These are phyloP conservation scores for Russula sp. DNA, from an alignment of 768 basidiomycete genomes.

Conservation along the genomic window DNA sequence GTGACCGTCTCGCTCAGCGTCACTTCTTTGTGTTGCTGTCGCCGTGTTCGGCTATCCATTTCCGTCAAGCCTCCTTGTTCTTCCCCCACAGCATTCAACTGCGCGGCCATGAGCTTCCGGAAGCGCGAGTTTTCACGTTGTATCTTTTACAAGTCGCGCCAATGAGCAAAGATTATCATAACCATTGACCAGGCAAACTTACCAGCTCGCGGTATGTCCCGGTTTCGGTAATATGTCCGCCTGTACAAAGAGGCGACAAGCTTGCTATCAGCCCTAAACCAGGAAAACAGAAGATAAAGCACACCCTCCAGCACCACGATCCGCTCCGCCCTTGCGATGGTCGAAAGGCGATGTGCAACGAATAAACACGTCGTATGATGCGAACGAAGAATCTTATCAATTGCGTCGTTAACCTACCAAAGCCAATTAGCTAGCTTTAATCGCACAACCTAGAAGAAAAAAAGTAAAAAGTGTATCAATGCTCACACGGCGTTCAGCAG, in stretches of 20 bases:
- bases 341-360: constrained; percentile 86
- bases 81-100: constrained; percentile 53
- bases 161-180: background rate
- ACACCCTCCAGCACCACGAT: constrained; percentile 88
- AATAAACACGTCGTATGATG: constrained; percentile 83
- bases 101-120: constrained; percentile 85
- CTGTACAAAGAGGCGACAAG: constrained; percentile 36
- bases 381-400: constrained; percentile 79
- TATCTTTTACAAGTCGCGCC: constrained; percentile 43
- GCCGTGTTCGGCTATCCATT: background rate
- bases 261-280: background rate
- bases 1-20: background rate
- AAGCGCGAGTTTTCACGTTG: constrained; percentile 72
- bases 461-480: background rate
- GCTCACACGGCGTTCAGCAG: constrained; percentile 75
- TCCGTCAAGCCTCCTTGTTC: background rate
- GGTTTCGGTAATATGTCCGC: constrained; percentile 76
- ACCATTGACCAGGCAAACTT: background rate
- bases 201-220: constrained; percentile 81
- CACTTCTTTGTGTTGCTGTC: background rate
- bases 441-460: background rate
- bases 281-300: constrained; percentile 16
- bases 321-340: constrained; percentile 84
- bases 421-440: background rate
- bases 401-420: constrained; percentile 77